Percentiles rank a stretch among this genome's conserved stretches.
Conservation (phyloP, 331 rosid genomes). For the Acacia concinna region DNA sequence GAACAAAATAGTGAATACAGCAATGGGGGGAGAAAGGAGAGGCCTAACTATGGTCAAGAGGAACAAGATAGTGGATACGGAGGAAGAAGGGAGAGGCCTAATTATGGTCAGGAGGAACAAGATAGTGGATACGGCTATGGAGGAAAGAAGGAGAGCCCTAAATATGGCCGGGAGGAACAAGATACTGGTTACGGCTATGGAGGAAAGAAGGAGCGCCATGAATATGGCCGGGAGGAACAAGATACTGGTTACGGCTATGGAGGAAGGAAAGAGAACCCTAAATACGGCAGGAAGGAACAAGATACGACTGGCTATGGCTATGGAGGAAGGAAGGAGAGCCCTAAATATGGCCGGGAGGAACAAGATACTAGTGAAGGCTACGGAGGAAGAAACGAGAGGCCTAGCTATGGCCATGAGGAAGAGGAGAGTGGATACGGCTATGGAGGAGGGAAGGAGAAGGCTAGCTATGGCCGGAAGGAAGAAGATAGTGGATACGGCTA, state of each 20-base stretch:
- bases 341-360: background rate
- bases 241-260: constrained; percentile 6
- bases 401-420: background rate
- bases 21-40: constrained; percentile 30
- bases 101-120: background rate
- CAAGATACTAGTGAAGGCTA: background rate
- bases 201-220: constrained; percentile 31
- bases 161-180: background rate
- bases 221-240: background rate
- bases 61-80: background rate
- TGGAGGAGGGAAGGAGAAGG: constrained; percentile 33
- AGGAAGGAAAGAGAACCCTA: constrained; percentile 30
- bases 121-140: background rate
- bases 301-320: constrained; percentile 6
- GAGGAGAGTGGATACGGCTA: background rate
- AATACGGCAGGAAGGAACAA: background rate
- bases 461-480: background rate
- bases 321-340: constrained; percentile 34
- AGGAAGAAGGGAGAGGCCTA: constrained; percentile 36
- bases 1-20: background rate
- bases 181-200: constrained; percentile 4
- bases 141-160: constrained; percentile 30
- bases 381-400: constrained; percentile 33
- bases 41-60: constrained; percentile 15
- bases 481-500: constrained; percentile 1